phyloP scores from a whole-genome alignment of 768 basidiomycete species.

The Mycena latifolia region DNA sequence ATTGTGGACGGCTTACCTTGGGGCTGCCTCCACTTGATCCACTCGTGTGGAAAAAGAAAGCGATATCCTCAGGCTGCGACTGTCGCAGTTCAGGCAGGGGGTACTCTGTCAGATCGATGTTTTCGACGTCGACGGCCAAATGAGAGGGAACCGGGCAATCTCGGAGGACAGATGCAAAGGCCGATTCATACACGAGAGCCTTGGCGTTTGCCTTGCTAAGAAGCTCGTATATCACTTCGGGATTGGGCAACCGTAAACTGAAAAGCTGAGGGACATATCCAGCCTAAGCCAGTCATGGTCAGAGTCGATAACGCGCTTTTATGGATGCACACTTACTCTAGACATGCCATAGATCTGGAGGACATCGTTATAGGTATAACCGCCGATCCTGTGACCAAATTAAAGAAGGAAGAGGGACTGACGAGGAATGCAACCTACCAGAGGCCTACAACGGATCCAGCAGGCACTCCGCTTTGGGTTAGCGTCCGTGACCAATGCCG shows the following conservation, averaged over 20 bases:
- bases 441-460: constrained; percentile 69
- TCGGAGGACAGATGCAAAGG: constrained; percentile 52
- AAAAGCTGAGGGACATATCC: constrained; percentile 76
- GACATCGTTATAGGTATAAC: constrained; percentile 71
- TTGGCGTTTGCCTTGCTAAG: constrained; percentile 65
- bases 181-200: constrained; percentile 67
- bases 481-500: constrained; percentile 65
- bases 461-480: constrained; percentile 51
- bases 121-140: constrained; percentile 47
- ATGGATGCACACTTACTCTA: constrained; percentile 48
- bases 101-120: constrained; percentile 41
- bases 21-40: constrained; percentile 77
- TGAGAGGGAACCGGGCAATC: constrained; percentile 58
- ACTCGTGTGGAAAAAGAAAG: constrained; percentile 75
- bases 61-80: constrained; percentile 44
- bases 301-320: not conserved
- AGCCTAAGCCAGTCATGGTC: not conserved
- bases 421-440: constrained; percentile 58
- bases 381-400: constrained; percentile 62
- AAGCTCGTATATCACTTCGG: constrained; percentile 72
- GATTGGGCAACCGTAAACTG: constrained; percentile 69
- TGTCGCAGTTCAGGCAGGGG: constrained; percentile 55
- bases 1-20: constrained; percentile 44
- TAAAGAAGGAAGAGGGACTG: constrained; percentile 16
- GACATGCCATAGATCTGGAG: constrained; percentile 74